Evolutionary conservation across 768 basidiomycete species (phyloP).

Genomic region (Tylopilus vinaceipallidus): DNA sequence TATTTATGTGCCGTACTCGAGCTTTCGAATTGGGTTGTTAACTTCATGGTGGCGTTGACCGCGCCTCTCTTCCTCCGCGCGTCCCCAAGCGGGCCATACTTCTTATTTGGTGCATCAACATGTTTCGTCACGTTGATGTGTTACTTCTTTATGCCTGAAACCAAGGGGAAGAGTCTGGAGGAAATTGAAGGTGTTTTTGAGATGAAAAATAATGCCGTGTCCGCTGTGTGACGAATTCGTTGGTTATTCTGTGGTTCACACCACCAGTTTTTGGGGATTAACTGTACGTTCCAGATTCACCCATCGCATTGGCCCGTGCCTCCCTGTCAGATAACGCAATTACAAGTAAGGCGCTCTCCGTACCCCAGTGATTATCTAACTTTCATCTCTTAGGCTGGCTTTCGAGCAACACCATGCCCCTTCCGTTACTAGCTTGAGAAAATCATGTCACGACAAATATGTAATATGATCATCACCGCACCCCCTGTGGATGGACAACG

Average conservation of each 20-base stretch:
- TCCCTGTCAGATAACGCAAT: not conserved
- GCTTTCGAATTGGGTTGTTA: slow-evolving; percentile 33
- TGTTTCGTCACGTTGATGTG: slow-evolving; percentile 39
- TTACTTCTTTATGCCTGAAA: slow-evolving; percentile 42
- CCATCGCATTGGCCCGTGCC: too few relatives aligned
- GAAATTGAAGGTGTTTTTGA: slow-evolving; percentile 40
- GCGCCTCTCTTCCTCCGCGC: slow-evolving; percentile 45
- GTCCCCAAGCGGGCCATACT: slow-evolving; percentile 46
- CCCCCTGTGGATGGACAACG: slow-evolving; percentile 3
- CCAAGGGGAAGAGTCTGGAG: slow-evolving; percentile 43
- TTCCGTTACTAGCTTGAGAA: not conserved
- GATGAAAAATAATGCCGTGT: slow-evolving; percentile 3
- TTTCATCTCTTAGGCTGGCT: not conserved
- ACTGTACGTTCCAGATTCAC: too few relatives aligned
- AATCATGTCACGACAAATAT: not conserved
- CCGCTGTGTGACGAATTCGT: not conserved
- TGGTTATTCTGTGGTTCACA: not conserved
- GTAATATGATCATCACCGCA: not conserved
- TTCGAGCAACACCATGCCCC: not conserved
- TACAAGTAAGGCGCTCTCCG: not conserved
- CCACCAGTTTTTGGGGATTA: not conserved
- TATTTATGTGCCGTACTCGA: slow-evolving; percentile 9
- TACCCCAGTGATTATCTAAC: not conserved
- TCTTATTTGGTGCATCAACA: slow-evolving; percentile 41
- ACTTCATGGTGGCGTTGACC: slow-evolving; percentile 44